phyloP scores from a whole-genome alignment of 768 basidiomycete species.

The Termitomyces sp. region DNA sequence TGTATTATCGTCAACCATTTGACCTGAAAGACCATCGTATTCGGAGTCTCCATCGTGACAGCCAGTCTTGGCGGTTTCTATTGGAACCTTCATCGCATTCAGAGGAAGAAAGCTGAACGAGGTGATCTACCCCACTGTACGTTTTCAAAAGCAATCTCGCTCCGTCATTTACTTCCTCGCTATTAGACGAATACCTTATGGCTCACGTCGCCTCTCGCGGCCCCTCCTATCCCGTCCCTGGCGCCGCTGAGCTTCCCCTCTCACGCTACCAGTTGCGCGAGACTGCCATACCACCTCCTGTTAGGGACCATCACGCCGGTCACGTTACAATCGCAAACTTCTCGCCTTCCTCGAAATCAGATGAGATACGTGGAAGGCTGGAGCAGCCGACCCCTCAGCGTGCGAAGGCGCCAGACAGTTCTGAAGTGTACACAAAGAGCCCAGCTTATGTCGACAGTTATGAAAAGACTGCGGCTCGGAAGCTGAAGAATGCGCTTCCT shows the following conservation, averaged over 20 bases:
- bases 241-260: conserved; percentile 8
- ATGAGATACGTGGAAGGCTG: conserved; percentile 7
- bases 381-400: conserved; percentile 28
- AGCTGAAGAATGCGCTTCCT: not conserved
- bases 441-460: conserved; percentile 28
- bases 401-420: conserved; percentile 16
- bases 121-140: conserved; percentile 27
- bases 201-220: conserved; percentile 15
- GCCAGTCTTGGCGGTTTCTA: conserved; percentile 25
- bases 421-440: conserved; percentile 26
- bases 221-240: conserved; percentile 6
- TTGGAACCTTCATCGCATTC: conserved; percentile 20
- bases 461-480: conserved; percentile 11
- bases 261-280: conserved; percentile 10
- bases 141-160: not conserved
- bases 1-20: not conserved
- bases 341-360: conserved; percentile 15
- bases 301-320: conserved; percentile 20
- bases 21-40: conserved; percentile 18
- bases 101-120: conserved; percentile 18
- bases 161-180: not conserved
- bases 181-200: conserved; percentile 27
- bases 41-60: conserved; percentile 22
- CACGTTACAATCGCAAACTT: conserved; percentile 22
- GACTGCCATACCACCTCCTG: conserved; percentile 11